Conservation (phyloP, 306 rosid species). For the Dalbergia cochinchinensis region DNA sequence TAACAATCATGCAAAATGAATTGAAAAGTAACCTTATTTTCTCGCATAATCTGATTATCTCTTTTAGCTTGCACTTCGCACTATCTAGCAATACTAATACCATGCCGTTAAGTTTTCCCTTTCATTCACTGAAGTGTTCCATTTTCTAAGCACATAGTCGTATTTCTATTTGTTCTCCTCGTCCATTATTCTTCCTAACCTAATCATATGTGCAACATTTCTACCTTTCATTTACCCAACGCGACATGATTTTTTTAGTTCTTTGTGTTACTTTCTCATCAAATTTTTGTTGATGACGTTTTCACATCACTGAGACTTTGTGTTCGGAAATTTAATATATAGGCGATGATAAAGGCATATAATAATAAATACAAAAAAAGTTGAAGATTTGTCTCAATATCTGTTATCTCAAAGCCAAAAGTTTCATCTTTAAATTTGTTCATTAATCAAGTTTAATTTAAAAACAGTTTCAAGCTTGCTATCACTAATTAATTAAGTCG, state of each 20-base stretch:
- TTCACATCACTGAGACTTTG: conserved; percentile 47
- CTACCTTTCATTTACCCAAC: conserved; percentile 20
- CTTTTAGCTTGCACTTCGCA: conserved; percentile 29
- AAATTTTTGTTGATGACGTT: conserved; percentile 13
- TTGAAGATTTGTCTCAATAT: conserved; percentile 28
- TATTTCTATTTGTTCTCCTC: conserved; percentile 53
- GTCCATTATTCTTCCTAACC: conserved; percentile 42
- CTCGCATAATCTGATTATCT: conserved; percentile 47
- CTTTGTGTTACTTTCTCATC: conserved; percentile 21
- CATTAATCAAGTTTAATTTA: neutral
- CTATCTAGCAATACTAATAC: conserved; percentile 33
- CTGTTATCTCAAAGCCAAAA: conserved; percentile 10
- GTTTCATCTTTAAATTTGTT: neutral
- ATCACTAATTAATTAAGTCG: conserved; percentile 27
- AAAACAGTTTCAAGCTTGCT: neutral
- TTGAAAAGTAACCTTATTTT: conserved; percentile 50
- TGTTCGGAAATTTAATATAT: neutral
- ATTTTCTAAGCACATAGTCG: conserved; percentile 47
- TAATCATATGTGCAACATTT: conserved; percentile 45
- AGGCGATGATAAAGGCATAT: neutral
- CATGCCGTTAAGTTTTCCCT: conserved; percentile 61
- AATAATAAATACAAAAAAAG: neutral
- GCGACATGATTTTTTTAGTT: neutral
- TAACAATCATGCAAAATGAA: conserved; percentile 53
- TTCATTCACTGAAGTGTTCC: conserved; percentile 40